Evolutionary conservation across 805 yeast genomes (phyloP), one percentile per base, ranked within the genome.

Genomic region (Vanderwaltozyma yarrowii): DNA sequence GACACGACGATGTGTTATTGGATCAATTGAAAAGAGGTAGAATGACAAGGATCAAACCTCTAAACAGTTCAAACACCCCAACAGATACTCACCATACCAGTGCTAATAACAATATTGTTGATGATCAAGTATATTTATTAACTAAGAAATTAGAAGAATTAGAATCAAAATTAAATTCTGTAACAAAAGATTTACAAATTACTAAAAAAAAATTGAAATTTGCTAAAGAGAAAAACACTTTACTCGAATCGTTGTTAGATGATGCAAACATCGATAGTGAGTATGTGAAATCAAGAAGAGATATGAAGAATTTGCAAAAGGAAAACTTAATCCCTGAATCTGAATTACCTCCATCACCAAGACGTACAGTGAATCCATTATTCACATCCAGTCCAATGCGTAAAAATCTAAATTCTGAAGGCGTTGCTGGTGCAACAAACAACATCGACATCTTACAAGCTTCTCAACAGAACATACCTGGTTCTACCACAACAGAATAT

Each of bases 381-480:
- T 49, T 56, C 36, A 59, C 64, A 1, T 59, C 64, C 2, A 58
- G 62, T 37, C 64, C 64, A 10, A 49, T 54, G 36, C 45, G 44
- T 21, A 37, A 43, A 31, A 21, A 21, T 9, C 16, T 15, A 21
- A 35, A 17, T 15, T 23, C 13, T 7, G 19, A 14, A n/a, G 18
- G n/a, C 29, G 19, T 5, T 19, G 23, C 19, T 11, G 11, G 20
- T 15, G 24, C 10, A n/a, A 24, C 34, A 9, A 15, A 41, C 23
- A 9, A 21, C 23, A n/a, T n/a, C n/a, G n/a, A n/a, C n/a, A n/a
- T n/a, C n/a, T n/a, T n/a, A n/a, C n/a, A n/a, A 13, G 43, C 45
- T 8, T 42, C 38, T 10, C 38, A 41, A 30, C 32, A 38, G 19
- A 41, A 35, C 14, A 38, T n/a, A 31, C 13, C 35, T 19, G 12